These are phyloP conservation scores for Alternaria brassicae DNA, from an alignment of 2,329 filamentous ascomycete genomes.

Conservation along the genomic window DNA sequence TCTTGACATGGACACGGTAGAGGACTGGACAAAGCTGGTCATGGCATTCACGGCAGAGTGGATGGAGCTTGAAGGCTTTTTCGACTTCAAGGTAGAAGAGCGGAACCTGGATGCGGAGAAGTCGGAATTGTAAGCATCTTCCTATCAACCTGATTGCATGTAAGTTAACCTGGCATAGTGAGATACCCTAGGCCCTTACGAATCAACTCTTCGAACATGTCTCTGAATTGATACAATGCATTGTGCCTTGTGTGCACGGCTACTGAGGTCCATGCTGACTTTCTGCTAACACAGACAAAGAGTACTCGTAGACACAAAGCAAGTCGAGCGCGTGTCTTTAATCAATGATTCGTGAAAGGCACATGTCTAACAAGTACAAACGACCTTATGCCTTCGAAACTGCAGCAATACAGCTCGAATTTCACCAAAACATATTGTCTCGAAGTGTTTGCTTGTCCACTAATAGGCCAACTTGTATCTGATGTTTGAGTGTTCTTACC, in stretches of 20 bases:
- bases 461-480: not conserved
- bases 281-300: constrained; percentile 15
- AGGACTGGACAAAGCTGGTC: constrained; percentile 87
- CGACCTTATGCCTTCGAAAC: not conserved
- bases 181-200: constrained; percentile 37
- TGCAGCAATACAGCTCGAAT: not conserved
- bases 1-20: constrained; percentile 78
- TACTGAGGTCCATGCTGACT: not conserved
- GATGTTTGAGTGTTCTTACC: not conserved
- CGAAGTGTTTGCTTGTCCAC: not conserved
- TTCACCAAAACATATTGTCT: not conserved
- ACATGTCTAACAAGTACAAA: not conserved
- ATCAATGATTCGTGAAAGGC: constrained; percentile 1
- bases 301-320: not conserved
- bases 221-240: not conserved
- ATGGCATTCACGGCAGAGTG: constrained; percentile 90
- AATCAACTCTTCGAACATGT: constrained; percentile 5
- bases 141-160: constrained; percentile 8
- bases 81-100: constrained; percentile 34
- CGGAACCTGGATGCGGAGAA: constrained; percentile 31
- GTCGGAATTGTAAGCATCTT: constrained; percentile 49
- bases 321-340: not conserved
- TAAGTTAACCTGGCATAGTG: constrained; percentile 36
- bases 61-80: constrained; percentile 69
- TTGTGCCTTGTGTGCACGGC: not conserved